These are phyloP conservation scores for Ganoderma sinense DNA, from an alignment of 1,284 basidiomycete species.

Conservation along the genomic window DNA sequence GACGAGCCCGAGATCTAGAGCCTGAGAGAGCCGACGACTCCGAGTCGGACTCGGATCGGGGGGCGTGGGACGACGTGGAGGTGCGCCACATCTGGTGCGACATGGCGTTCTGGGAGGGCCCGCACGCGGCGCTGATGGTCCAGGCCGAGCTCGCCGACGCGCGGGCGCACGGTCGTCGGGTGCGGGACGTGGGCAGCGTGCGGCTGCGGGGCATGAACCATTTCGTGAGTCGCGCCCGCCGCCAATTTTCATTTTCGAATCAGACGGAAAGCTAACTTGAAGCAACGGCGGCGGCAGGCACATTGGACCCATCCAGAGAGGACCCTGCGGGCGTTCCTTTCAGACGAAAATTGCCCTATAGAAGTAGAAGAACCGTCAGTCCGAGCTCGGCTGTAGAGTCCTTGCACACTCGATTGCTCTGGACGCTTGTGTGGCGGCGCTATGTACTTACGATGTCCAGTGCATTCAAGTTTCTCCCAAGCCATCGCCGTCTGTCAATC, in stretches of 20 bases:
- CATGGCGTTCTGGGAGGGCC: conserved; percentile 15
- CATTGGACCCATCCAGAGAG: neutral
- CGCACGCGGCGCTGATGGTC: conserved; percentile 5
- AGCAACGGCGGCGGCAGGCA: neutral
- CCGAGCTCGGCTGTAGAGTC: neutral
- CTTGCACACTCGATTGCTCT: too few species aligned
- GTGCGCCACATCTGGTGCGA: conserved; percentile 20
- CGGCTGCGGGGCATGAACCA: neutral
- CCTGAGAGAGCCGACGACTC: too few species aligned
- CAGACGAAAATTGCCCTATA: neutral
- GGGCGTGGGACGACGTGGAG: conserved; percentile 7
- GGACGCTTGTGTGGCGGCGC: too few species aligned
- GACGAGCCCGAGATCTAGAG: too few species aligned
- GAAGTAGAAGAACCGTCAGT: neutral
- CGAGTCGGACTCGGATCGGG: neutral
- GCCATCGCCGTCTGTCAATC: neutral
- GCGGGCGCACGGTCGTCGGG: neutral
- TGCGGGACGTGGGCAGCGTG: neutral
- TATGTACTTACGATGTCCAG: neutral
- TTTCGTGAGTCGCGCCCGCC: neutral
- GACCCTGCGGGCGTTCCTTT: neutral
- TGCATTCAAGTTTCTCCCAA: neutral
- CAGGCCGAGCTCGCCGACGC: conserved; percentile 16
- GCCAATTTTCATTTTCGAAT: too few species aligned
- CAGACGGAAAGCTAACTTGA: neutral